Evolutionary conservation across 148 eudicot species (phyloP), one percentile per base, ranked within the genome.

Genomic region (Persicaria tinctoria): DNA sequence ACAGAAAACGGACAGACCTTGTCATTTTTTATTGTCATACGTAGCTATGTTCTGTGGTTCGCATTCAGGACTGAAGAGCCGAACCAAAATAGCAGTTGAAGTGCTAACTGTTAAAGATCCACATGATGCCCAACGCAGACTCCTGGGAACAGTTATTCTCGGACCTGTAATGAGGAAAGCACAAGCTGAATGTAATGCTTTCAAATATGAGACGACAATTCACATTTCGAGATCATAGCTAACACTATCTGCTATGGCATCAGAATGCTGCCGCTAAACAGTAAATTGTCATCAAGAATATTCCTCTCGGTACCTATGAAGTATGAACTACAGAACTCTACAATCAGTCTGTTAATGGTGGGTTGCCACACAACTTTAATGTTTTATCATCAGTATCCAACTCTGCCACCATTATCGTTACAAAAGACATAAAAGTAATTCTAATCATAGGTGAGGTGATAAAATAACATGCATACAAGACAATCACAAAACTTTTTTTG

Each of bases 11-110:
- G 17, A 38, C 48, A 63, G n/a, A 66, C 74, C 74, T 50, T 71
- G 71, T 85, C 84, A 84, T 74, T 75, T 83, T 64, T 84, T 88
- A 23, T 32, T 79, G 83, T 94, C 98, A 51, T 90, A 92, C 74
- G 92, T 96, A 46, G 86, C 90, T 72, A 92, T 89, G 78, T 95
- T 92, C 79, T 90, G 98, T 68, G 97, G 98, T 84, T 95, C 97
- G 74, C 97, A 95, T 84, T 95, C 97, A 6, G 97, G 96, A 75
- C 96, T 85, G 78, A 95, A 82, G 18, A 95, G 89, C 18, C 96
- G 91, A 73, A 92, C 93, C 79, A 92, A 80, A 70, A 92, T 77
- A 83, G 97, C 91, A 2, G 93, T 76, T 63, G 85, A 75, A 45
- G 97, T 77, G 87, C 96, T 89, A 47, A 78, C 81, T 38, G 89